Evolutionary conservation across 2,329 filamentous ascomycete species (phyloP), one percentile per base, ranked within the genome.

Genomic region (Ophiocordyceps camponoti-floridani): DNA sequence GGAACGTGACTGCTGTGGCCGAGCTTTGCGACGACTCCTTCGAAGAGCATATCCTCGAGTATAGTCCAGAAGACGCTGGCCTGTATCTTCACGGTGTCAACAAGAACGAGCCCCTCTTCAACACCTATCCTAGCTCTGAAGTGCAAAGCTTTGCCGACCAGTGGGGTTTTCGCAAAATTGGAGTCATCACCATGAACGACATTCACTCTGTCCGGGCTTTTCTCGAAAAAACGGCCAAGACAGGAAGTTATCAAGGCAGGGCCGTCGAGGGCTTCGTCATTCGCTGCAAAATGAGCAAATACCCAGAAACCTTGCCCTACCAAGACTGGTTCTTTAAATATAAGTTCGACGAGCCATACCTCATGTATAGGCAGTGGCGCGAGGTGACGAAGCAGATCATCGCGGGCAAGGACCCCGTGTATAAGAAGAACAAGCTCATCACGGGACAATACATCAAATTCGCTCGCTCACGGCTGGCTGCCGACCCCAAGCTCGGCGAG

Each of bases 251-350:
- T 63, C 80, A 84, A 49, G 89, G 88, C 10, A 82, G 88, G 45
- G 89, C 96, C 52, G 89, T 94, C 0, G 91, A 98, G 62, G 91
- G 91, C 4, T 98, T 98, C 54, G 91, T 98, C 46, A 82, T 98
- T 52, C 81, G 91, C 46, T 96, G 91, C 72, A 84, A 77, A 65
- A 78, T 68, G 68, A 66, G 70, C 14, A 56, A 62, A n/a, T 62
- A 77, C 27, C 66, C 67, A 0, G 64, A 62, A 1, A 58, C 60
- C 13, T 61, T 60, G 2, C 72, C 75, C 0, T 91, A 79, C 59
- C 66, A 75, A n/a, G 88, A 98, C 60, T 98, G 91, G 91, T 98
- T 98, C 64, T 98, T 98, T 79, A 98, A 98, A 64, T 98, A 88
- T 75, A 98, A 98, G 66, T 98, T 98, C 48, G 91, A 98, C 57